These are phyloP conservation scores for Parietichytrium sp. DNA, from an alignment of 108 stramenopile genomes.

Conservation along the genomic window DNA sequence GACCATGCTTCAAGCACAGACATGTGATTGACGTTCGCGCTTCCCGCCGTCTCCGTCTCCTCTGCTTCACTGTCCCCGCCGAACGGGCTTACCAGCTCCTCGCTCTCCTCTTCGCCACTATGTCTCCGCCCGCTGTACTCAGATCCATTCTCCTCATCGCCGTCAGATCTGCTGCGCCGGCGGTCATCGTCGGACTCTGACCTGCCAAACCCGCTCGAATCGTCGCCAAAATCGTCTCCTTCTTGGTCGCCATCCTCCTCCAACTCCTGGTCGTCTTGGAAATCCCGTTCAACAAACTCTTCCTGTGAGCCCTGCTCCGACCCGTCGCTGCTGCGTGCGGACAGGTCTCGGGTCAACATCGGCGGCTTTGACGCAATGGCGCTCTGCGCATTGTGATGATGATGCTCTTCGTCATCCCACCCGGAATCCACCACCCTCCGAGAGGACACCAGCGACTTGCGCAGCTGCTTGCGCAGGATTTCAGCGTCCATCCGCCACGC, in stretches of 20 bases:
- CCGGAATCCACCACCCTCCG: no score
- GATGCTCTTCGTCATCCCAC: neutral
- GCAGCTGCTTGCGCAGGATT: conserved; percentile 10
- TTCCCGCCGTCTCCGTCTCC: neutral
- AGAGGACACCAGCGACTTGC: conserved; percentile 13
- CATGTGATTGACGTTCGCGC: neutral
- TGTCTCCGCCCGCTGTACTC: no score
- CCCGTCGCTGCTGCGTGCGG: neutral
- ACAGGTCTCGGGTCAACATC: no score
- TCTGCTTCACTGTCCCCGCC: neutral
- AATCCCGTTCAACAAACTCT: neutral
- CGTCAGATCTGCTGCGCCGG: no score
- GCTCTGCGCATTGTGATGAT: no score
- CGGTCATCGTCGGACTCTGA: no score
- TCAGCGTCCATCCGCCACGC: conserved; percentile 37
- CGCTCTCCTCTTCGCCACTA: no score
- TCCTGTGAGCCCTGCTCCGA: neutral
- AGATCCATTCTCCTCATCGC: no score
- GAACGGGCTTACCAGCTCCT: neutral
- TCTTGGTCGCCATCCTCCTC: conserved; percentile 6
- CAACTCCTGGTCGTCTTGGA: neutral
- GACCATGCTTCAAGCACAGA: conserved; percentile 32
- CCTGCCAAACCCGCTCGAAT: neutral
- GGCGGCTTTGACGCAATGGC: no score
- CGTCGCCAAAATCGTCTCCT: neutral